Percentiles rank a stretch among this genome's conserved stretches.
Conservation (phyloP, 169 alveolate genomes). For the Plasmodium gonderi region DNA sequence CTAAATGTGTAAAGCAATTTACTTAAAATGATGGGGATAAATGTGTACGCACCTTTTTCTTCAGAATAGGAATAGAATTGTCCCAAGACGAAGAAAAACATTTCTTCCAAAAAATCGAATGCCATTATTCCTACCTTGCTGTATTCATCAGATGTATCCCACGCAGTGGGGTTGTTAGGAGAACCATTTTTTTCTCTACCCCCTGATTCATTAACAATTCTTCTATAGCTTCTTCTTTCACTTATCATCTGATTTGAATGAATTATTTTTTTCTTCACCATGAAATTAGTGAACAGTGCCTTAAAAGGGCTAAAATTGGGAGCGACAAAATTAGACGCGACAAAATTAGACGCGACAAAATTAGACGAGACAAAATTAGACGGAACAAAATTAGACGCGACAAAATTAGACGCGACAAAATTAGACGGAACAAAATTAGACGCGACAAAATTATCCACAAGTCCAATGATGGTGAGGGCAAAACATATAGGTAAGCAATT, state of each 20-base stretch:
- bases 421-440: neutral
- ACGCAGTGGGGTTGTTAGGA: neutral
- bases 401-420: too few species aligned
- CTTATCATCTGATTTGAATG: neutral
- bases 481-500: conserved; percentile 19
- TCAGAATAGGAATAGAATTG: conserved; percentile 6
- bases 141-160: neutral
- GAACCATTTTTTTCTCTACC: neutral
- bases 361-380: too few species aligned
- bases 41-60: neutral
- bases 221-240: conserved; percentile 1
- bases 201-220: neutral
- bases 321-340: neutral
- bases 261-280: conserved; percentile 4
- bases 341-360: too few species aligned
- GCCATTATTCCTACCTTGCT: neutral
- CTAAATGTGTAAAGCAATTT: conserved; percentile 52
- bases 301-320: neutral
- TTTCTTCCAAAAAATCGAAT: conserved; percentile 8
- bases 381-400: too few species aligned
- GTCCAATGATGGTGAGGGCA: conserved; percentile 8
- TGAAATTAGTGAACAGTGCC: neutral
- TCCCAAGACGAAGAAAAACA: conserved; percentile 17
- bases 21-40: conserved; percentile 33
- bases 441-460: neutral